Conservation (phyloP, 2,329 filamentous ascomycete genomes). For the Ophiostoma tasmaniense region DNA sequence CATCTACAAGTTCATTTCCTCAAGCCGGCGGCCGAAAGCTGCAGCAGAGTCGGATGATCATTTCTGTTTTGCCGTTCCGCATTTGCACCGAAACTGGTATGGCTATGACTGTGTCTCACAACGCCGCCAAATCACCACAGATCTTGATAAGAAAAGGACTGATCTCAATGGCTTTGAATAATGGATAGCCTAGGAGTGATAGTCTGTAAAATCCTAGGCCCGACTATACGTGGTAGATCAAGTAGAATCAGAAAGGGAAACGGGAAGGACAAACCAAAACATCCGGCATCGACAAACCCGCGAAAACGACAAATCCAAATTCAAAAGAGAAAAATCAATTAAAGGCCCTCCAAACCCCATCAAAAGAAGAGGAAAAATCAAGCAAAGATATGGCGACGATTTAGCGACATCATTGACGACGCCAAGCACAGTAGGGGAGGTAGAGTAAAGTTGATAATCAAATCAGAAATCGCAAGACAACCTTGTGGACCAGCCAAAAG, state of each 20-base stretch:
- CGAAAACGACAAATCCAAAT: background rate
- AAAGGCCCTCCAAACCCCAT: background rate
- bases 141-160: background rate
- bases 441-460: slow-evolving; percentile 1
- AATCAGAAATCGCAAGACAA: background rate
- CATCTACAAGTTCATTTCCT: background rate
- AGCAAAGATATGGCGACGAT: background rate
- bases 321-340: background rate
- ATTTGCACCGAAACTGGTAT: slow-evolving; percentile 10
- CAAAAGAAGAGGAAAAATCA: background rate
- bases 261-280: background rate
- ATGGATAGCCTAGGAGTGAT: background rate
- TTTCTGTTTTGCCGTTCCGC: background rate
- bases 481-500: slow-evolving; percentile 1
- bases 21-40: slow-evolving; percentile 17
- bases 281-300: background rate
- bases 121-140: background rate
- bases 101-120: slow-evolving; percentile 16
- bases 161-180: background rate
- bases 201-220: background rate
- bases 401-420: background rate
- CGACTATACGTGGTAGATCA: background rate
- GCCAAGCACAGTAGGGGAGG: background rate
- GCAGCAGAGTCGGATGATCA: slow-evolving; percentile 15
- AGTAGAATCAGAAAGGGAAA: background rate